Conservation (phyloP, 2,329 filamentous ascomycete genomes). For the Pseudofabraea citricarpa region DNA sequence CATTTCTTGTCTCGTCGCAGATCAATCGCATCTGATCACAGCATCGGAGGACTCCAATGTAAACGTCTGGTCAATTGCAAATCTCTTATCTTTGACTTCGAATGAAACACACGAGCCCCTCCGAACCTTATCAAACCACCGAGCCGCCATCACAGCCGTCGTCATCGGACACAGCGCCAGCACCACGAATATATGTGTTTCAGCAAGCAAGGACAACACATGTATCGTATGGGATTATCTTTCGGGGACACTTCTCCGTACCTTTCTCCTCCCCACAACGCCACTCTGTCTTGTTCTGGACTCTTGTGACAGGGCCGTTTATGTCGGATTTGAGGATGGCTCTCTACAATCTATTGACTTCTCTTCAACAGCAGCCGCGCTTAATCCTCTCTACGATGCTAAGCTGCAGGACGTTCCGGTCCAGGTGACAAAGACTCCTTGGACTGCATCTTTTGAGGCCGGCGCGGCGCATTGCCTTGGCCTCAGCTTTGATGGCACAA, state of each 20-base stretch:
- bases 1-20: conserved; percentile 70
- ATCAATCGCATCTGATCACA: conserved; percentile 68
- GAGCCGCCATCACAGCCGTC: conserved; percentile 65
- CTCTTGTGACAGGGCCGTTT: conserved; percentile 77
- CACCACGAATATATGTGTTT: conserved; percentile 77
- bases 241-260: conserved; percentile 71
- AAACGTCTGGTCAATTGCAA: conserved; percentile 83
- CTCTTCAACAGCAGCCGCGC: conserved; percentile 43
- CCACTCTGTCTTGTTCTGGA: conserved; percentile 74
- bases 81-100: conserved; percentile 58
- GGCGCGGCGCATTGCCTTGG: conserved; percentile 61
- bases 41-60: conserved; percentile 84
- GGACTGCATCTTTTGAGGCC: conserved; percentile 36
- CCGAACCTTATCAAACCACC: conserved; percentile 72
- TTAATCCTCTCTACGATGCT: conserved; percentile 30
- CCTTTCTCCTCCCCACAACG: conserved; percentile 70
- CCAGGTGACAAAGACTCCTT: conserved; percentile 47
- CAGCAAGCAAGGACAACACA: conserved; percentile 79
- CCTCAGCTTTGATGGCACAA: conserved; percentile 78
- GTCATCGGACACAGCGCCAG: conserved; percentile 61
- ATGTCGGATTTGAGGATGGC: conserved; percentile 75
- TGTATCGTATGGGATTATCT: conserved; percentile 92
- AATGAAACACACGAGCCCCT: conserved; percentile 62
- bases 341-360: conserved; percentile 78
- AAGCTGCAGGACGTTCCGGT: conserved; percentile 53